Conservation (phyloP, 805 yeast genomes). For the Lipomyces mesembrius region DNA sequence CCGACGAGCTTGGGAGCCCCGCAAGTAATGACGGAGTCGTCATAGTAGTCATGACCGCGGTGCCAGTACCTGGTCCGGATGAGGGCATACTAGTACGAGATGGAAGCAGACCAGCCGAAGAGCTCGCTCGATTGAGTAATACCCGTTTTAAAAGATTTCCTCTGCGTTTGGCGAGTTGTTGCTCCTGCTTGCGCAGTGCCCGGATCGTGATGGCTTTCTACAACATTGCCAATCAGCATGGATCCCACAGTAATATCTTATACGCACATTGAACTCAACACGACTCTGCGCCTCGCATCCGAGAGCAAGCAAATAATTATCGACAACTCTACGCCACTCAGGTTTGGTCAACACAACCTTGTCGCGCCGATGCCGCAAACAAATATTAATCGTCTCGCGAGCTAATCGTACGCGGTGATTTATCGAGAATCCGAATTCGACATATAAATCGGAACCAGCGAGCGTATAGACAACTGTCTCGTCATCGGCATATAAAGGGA, state of each 20-base stretch:
- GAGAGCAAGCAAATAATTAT: slow-evolving; percentile 65
- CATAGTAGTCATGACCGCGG: neutral
- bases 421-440: slow-evolving; percentile 62
- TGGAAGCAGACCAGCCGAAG: slow-evolving; percentile 3
- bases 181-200: slow-evolving; percentile 45
- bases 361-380: slow-evolving; percentile 49
- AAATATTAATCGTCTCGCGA: slow-evolving; percentile 55
- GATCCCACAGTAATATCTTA: neutral
- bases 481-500: slow-evolving; percentile 61
- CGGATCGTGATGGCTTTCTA: slow-evolving; percentile 17
- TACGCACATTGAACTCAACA: slow-evolving; percentile 59
- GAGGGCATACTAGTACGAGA: neutral
- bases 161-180: slow-evolving; percentile 31
- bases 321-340: slow-evolving; percentile 77
- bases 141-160: slow-evolving; percentile 24
- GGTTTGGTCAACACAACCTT: slow-evolving; percentile 50
- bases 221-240: neutral
- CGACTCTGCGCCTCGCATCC: slow-evolving; percentile 76
- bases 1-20: neutral
- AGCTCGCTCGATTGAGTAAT: slow-evolving; percentile 20
- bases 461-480: slow-evolving; percentile 53
- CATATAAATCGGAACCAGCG: slow-evolving; percentile 65
- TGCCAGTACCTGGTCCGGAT: neutral
- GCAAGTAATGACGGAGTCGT: neutral
- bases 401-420: slow-evolving; percentile 65